These are phyloP conservation scores for Pyrenochaeta sp. DNA, from an alignment of 2,329 filamentous ascomycete species.

Conservation along the genomic window DNA sequence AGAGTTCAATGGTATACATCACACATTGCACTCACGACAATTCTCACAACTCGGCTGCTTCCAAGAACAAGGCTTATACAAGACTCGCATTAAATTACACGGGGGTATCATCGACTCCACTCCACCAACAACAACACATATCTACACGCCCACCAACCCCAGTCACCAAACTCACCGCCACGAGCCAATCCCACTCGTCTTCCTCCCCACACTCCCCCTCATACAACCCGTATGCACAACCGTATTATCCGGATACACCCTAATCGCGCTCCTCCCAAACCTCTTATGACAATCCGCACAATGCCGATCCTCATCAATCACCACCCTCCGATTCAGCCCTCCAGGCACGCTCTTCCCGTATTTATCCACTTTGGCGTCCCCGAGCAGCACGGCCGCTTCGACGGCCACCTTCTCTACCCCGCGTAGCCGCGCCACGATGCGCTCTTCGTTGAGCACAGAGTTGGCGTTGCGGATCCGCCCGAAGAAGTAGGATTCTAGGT, in stretches of 20 bases:
- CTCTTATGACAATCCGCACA: constrained; percentile 94
- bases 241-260: constrained; percentile 77
- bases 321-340: constrained; percentile 72
- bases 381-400: constrained; percentile 76
- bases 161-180: constrained; percentile 5
- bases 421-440: constrained; percentile 77
- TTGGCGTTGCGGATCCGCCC: constrained; percentile 89
- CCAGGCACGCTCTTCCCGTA: constrained; percentile 58
- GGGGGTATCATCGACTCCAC: background rate
- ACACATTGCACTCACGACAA: no score
- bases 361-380: constrained; percentile 68
- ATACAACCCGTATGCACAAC: constrained; percentile 61
- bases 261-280: constrained; percentile 87
- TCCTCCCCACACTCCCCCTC: constrained; percentile 38
- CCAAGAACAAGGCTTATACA: no score
- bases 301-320: constrained; percentile 85
- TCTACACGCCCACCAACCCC: background rate
- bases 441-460: constrained; percentile 78
- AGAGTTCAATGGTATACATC: no score
- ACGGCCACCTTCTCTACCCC: constrained; percentile 81
- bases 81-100: no score
- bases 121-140: background rate
- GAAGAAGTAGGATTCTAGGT: constrained; percentile 89
- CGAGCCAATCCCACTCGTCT: constrained; percentile 3
- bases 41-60: no score